A percentile compares a stretch with the other conserved stretches of the same genome.
Conservation (phyloP, 371 early-diverging fungal species). For the Mycotypha africana region DNA sequence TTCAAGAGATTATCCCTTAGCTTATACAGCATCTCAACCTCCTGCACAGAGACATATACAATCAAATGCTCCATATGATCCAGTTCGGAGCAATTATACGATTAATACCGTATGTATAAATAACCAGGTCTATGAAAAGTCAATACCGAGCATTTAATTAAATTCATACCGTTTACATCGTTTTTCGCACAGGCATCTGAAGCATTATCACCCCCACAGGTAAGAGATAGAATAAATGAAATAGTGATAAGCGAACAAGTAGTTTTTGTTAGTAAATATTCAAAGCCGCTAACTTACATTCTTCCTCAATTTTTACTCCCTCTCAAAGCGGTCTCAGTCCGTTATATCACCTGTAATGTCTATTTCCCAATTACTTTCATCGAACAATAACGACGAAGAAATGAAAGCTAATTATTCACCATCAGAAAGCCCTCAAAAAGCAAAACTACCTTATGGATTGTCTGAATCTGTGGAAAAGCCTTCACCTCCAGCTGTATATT, state of each 20-base stretch:
- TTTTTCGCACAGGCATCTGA: constrained; percentile 1
- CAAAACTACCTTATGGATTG: too few relatives aligned
- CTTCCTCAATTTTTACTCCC: too few relatives aligned
- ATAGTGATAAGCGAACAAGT: background rate
- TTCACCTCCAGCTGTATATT: too few relatives aligned
- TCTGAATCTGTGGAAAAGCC: too few relatives aligned
- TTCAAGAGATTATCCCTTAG: constrained; percentile 1
- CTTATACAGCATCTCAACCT: constrained; percentile 3
- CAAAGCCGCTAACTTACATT: too few relatives aligned
- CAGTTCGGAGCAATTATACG: constrained; percentile 11
- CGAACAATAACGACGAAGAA: constrained; percentile 20
- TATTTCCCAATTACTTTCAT: constrained; percentile 38
- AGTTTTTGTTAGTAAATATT: too few relatives aligned
- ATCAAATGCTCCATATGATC: constrained; percentile 10
- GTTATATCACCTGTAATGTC: constrained; percentile 39
- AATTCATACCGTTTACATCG: too few relatives aligned
- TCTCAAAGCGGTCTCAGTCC: constrained; percentile 6
- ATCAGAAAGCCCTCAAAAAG: too few relatives aligned
- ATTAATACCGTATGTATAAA: background rate
- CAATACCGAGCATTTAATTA: too few relatives aligned
- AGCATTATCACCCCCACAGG: constrained; percentile 9
- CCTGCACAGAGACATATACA: too few relatives aligned
- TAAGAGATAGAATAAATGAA: constrained; percentile 1
- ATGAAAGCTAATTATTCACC: constrained; percentile 6
- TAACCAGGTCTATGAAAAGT: too few relatives aligned